These are phyloP conservation scores for Neopestalotiopsis rosae DNA, from an alignment of 2,329 filamentous ascomycete genomes.

Conservation along the genomic window DNA sequence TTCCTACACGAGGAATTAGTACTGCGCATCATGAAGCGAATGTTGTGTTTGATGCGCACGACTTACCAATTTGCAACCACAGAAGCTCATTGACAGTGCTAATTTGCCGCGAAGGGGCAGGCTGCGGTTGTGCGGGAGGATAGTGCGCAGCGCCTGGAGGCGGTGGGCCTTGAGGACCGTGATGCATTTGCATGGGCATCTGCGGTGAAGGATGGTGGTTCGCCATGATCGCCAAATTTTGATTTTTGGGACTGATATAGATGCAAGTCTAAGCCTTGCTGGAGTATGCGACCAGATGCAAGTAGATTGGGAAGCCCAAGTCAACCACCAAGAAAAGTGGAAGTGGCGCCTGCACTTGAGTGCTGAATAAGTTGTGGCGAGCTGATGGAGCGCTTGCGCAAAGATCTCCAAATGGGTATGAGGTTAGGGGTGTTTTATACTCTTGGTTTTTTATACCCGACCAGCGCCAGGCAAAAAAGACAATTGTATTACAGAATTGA, in stretches of 20 bases:
- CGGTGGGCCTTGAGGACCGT: slow-evolving; percentile 67
- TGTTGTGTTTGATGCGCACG: slow-evolving; percentile 12
- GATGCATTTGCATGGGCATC: slow-evolving; percentile 73
- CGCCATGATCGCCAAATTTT: slow-evolving; percentile 58
- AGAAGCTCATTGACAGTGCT: slow-evolving; percentile 82
- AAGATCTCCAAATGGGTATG: neutral
- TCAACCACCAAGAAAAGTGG: neutral
- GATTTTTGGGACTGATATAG: slow-evolving; percentile 24
- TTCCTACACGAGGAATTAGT: slow-evolving; percentile 59
- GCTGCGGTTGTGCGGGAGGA: slow-evolving; percentile 37
- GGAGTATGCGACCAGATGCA: slow-evolving; percentile 19
- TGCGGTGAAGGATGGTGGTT: slow-evolving; percentile 83
- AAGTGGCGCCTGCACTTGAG: neutral
- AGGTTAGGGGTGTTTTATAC: neutral
- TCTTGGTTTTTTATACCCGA: neutral
- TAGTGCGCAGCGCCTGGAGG: slow-evolving; percentile 60
- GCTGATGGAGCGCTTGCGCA: neutral
- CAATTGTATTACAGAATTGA: neutral
- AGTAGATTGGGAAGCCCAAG: slow-evolving; percentile 4
- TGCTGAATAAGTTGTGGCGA: neutral
- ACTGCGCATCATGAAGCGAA: neutral
- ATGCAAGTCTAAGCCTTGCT: slow-evolving; percentile 14
- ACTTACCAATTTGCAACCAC: slow-evolving; percentile 91
- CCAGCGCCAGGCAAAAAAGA: neutral
- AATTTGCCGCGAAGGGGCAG: slow-evolving; percentile 74